Conservation (phyloP, 2,329 filamentous ascomycete genomes). For the Fusarium domesticum region DNA sequence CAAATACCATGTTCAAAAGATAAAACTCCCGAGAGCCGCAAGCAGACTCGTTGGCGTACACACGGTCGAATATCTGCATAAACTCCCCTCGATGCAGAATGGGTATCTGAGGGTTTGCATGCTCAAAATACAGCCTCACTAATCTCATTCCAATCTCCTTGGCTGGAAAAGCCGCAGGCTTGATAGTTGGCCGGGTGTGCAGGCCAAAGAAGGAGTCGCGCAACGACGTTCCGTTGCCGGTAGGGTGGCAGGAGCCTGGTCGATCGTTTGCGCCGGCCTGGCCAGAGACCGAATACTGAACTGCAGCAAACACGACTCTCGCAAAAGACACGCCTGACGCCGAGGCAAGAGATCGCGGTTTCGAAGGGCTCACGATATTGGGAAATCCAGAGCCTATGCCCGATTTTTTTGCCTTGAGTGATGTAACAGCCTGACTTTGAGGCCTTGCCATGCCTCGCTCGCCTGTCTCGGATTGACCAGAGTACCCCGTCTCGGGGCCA, state of each 20-base stretch:
- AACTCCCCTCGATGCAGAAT: slow-evolving; percentile 88
- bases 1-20: slow-evolving; percentile 94
- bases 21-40: slow-evolving; percentile 82
- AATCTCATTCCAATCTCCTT: slow-evolving; percentile 69
- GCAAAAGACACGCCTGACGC: slow-evolving; percentile 93
- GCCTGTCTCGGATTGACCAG: slow-evolving; percentile 33
- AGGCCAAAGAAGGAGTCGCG: slow-evolving; percentile 96
- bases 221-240: slow-evolving; percentile 68
- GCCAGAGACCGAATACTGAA: slow-evolving; percentile 67
- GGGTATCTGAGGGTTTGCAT: slow-evolving; percentile 93
- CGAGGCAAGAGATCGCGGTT: slow-evolving; percentile 78
- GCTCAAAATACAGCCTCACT: slow-evolving; percentile 85
- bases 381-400: slow-evolving; percentile 52
- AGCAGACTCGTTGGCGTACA: slow-evolving; percentile 67
- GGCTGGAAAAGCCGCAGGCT: slow-evolving; percentile 79
- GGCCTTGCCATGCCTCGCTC: slow-evolving; percentile 26
- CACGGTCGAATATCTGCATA: slow-evolving; percentile 79
- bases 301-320: slow-evolving; percentile 87
- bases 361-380: slow-evolving; percentile 72
- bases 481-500: slow-evolving; percentile 34
- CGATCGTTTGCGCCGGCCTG: slow-evolving; percentile 48
- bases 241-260: slow-evolving; percentile 21
- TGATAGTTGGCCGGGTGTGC: slow-evolving; percentile 84
- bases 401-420: slow-evolving; percentile 36
- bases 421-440: slow-evolving; percentile 32